Conservation (phyloP, 1,284 basidiomycete genomes). For the Apiotrichum laibachii region DNA sequence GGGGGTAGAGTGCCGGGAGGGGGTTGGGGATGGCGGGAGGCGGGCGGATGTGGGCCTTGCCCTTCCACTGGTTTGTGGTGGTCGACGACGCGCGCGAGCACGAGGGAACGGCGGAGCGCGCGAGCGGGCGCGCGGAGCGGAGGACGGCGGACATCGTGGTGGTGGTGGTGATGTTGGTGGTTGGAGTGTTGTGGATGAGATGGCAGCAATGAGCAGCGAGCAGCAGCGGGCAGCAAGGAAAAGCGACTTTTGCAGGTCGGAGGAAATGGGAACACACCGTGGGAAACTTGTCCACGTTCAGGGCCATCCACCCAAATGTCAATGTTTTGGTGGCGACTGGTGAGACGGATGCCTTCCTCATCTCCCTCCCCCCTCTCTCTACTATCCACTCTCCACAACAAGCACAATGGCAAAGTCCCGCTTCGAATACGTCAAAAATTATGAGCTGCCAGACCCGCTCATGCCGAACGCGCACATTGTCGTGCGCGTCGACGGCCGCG, state of each 20-base stretch:
- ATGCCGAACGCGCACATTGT: conserved; percentile 82
- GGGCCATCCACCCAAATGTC: not conserved
- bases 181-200: too few species aligned
- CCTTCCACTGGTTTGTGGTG: conserved; percentile 30
- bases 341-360: not conserved
- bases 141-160: conserved; percentile 12
- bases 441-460: conserved; percentile 82
- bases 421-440: conserved; percentile 86
- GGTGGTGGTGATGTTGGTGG: not conserved
- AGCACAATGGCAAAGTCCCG: conserved; percentile 79
- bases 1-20: conserved; percentile 75
- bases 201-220: too few species aligned
- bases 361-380: not conserved
- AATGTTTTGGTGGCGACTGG: too few species aligned
- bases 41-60: conserved; percentile 42
- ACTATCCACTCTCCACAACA: not conserved
- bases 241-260: not conserved
- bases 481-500: conserved; percentile 86
- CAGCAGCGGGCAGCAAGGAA: too few species aligned
- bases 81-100: conserved; percentile 28
- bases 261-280: not conserved
- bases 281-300: conserved; percentile 1
- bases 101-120: conserved; percentile 21
- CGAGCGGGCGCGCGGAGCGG: conserved; percentile 16
- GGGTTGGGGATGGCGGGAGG: conserved; percentile 68